phyloP scores from a whole-genome alignment of 108 stramenopile species.

The Cyclotella cryptica region DNA sequence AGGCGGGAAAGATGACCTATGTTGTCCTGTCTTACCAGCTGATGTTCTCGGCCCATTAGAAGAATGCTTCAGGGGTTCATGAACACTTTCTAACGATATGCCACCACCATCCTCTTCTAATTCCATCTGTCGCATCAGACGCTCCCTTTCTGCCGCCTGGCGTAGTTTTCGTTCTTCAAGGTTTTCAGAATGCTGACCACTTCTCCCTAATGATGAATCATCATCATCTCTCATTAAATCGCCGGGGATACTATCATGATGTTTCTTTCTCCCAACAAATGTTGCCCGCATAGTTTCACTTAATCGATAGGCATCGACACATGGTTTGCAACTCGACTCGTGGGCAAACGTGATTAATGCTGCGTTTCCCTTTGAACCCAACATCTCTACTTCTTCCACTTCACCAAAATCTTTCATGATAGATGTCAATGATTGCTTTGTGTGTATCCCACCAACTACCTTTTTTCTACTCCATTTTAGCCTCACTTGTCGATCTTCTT shows the following conservation, averaged over 20 bases:
- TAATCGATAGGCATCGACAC: constrained; percentile 69
- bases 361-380: constrained; percentile 81
- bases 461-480: constrained; percentile 88
- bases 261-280: constrained; percentile 72
- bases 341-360: constrained; percentile 77
- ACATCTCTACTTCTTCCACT: constrained; percentile 75
- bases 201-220: constrained; percentile 7
- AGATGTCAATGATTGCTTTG: constrained; percentile 63
- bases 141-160: constrained; percentile 82
- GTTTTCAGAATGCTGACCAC: constrained; percentile 47
- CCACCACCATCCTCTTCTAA: constrained; percentile 39
- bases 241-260: constrained; percentile 40
- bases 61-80: neutral
- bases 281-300: constrained; percentile 82
- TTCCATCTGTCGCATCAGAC: constrained; percentile 72
- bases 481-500: constrained; percentile 75
- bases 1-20: constrained; percentile 50
- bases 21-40: neutral
- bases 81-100: neutral
- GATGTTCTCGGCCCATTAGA: neutral
- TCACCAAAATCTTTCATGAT: constrained; percentile 70
- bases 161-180: constrained; percentile 68
- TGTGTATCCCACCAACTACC: constrained; percentile 62
- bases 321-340: constrained; percentile 68
- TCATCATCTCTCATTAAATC: neutral